phyloP scores from a whole-genome alignment of 2,329 filamentous ascomycete species.

The Hysterium pulicare region DNA sequence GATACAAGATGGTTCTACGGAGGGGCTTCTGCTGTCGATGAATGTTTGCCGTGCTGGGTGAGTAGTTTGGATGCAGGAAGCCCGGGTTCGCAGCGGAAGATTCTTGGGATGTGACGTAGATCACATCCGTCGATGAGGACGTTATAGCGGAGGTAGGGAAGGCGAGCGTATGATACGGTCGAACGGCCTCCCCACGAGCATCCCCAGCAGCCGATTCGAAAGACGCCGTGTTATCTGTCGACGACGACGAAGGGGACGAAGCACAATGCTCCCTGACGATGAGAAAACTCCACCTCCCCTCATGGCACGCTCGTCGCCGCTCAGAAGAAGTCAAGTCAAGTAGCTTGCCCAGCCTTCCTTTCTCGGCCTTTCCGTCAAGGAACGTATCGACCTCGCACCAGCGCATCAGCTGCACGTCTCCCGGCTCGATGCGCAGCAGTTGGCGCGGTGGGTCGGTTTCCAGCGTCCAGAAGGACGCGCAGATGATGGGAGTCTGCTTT shows the following conservation, averaged over 20 bases:
- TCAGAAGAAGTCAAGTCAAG: too few relatives aligned
- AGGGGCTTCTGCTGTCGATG: too few relatives aligned
- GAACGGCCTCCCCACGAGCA: too few relatives aligned
- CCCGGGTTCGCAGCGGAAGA: too few relatives aligned
- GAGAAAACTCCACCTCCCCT: too few relatives aligned
- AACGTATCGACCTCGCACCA: slow-evolving; percentile 1
- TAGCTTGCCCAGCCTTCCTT: too few relatives aligned
- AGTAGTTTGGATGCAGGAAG: background rate
- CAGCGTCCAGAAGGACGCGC: background rate
- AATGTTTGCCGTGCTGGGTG: background rate
- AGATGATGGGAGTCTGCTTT: background rate
- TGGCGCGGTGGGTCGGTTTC: background rate
- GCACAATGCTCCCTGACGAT: too few relatives aligned
- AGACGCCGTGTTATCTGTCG: too few relatives aligned
- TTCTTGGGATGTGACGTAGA: slow-evolving; percentile 2
- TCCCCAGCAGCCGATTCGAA: too few relatives aligned
- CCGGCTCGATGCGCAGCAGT: background rate
- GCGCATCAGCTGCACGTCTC: background rate
- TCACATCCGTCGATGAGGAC: background rate
- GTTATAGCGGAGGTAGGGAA: slow-evolving; percentile 8
- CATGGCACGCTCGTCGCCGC: too few relatives aligned
- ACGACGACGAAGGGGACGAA: too few relatives aligned
- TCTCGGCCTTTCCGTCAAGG: too few relatives aligned
- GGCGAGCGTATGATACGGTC: slow-evolving; percentile 7
- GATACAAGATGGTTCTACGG: slow-evolving; percentile 13